These are phyloP conservation scores for Boletus speciosus DNA, from an alignment of 768 basidiomycete species.

Conservation along the genomic window DNA sequence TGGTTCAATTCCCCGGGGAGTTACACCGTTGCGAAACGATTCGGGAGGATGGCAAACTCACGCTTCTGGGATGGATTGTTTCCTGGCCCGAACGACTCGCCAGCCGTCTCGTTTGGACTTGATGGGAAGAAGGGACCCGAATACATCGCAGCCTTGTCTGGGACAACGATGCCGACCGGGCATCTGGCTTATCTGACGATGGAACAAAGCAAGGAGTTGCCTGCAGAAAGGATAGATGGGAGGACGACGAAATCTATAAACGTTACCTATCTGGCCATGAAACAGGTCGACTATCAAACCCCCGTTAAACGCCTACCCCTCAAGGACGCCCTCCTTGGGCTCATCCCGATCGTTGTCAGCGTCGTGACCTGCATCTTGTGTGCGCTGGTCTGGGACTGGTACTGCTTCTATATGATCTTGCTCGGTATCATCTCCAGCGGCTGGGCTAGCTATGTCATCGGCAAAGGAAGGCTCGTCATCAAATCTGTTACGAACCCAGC, in stretches of 20 bases:
- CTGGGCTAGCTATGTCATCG: constrained; percentile 23
- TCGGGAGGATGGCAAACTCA: constrained; percentile 29
- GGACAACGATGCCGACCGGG: constrained; percentile 24
- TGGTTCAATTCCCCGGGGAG: constrained; percentile 38
- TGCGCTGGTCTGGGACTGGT: constrained; percentile 28
- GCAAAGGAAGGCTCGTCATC: constrained; percentile 22
- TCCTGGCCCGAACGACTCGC: constrained; percentile 27
- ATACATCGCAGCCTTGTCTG: constrained; percentile 31
- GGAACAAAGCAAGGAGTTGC: constrained; percentile 6
- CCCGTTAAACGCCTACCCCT: neutral
- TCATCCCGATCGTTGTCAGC: constrained; percentile 26
- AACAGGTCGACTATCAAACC: neutral
- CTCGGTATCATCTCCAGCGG: constrained; percentile 33
- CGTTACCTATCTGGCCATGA: constrained; percentile 24
- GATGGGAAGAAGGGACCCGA: constrained; percentile 29
- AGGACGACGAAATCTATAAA: constrained; percentile 6
- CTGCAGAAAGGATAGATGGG: neutral
- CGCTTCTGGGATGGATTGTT: constrained; percentile 34
- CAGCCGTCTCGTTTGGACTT: constrained; percentile 26
- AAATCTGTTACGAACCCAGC: constrained; percentile 14
- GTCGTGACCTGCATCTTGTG: constrained; percentile 22
- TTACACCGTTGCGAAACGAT: constrained; percentile 31
- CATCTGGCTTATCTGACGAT: constrained; percentile 30
- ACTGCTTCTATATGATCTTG: constrained; percentile 30
- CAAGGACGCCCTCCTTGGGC: constrained; percentile 8